Evolutionary conservation across 176 grass and related monocot species (phyloP).

Genomic region (Zizania latifolia): DNA sequence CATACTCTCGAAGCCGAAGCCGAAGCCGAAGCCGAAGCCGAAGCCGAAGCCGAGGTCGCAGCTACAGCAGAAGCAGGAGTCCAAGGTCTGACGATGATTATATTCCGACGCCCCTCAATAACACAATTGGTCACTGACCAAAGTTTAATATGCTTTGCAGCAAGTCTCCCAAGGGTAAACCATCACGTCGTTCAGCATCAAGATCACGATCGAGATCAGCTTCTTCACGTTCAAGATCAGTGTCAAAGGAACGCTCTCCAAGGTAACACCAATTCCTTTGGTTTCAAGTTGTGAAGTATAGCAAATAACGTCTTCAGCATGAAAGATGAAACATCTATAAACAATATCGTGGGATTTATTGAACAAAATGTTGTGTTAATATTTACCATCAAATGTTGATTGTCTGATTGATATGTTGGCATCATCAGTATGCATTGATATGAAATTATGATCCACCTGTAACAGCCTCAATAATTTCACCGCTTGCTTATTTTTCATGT

Average conservation of each 20-base stretch:
- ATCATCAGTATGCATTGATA: too few relatives aligned
- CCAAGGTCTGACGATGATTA: constrained; percentile 29
- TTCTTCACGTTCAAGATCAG: constrained; percentile 36
- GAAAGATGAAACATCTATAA: background rate
- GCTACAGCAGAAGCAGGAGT: constrained; percentile 41
- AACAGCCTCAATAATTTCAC: background rate
- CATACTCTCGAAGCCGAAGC: constrained; percentile 26
- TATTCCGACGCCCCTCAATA: background rate
- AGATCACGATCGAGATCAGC: constrained; percentile 43
- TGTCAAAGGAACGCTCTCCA: constrained; percentile 28
- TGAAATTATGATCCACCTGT: background rate
- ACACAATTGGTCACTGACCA: background rate
- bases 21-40: too few relatives aligned
- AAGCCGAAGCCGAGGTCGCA: constrained; percentile 35
- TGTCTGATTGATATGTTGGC: background rate
- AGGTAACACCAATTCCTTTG: constrained; percentile 22
- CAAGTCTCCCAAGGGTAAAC: constrained; percentile 38
- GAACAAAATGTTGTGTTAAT: too few relatives aligned
- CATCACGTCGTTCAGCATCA: constrained; percentile 31
- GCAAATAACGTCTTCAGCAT: background rate
- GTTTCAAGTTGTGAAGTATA: background rate
- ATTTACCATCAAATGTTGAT: background rate
- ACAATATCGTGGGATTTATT: background rate
- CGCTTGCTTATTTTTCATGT: too few relatives aligned
- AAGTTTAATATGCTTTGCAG: constrained; percentile 24